Evolutionary conservation across 768 basidiomycete species (phyloP), one percentile per base, ranked within the genome.

Genomic region (Kwoniella dejecticola): DNA sequence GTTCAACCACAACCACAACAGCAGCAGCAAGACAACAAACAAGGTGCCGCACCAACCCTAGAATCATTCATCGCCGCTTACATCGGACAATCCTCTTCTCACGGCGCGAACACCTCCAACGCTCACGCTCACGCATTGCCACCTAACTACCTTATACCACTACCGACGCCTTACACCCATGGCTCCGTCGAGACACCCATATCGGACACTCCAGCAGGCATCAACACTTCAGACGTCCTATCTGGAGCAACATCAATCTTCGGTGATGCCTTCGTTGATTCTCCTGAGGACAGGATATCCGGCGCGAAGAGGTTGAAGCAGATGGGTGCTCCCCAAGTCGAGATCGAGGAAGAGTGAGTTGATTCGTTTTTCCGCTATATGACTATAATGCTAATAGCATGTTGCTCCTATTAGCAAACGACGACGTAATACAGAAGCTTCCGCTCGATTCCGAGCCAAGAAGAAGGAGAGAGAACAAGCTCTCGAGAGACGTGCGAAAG

Each of bases 401-500:
- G 19, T 12, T 27, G 13, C 29, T 29, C 29, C 19, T 33, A 26
- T 19, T 31, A 69, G 66, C 63, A 78, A 78, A 61, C 67, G 77
- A 50, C 60, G 77, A 48, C 48, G 77, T 56, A 78, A 78, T 59
- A 78, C 77, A 45, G 77, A 77, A 47, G 77, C 77, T 11, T 71
- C 69, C 19, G 77, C 77, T 15, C 47, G 77, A 52, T 78, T 78
- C 67, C 65, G 77, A 55, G 66, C 72, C 48, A 78, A 78, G 70
- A 78, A 78, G 70, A 78, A 78, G 72, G 77, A 78, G 66, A 57
- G 77, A 41, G 77, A 78, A 48, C 74, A 77, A 53, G 70, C 71
- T 0, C 23, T 78, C 1, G 77, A 78, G 48, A 46, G 57, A 40
- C 60, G 70, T 64, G 70, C 70, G 5, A 75, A 75, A 63, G 67